phyloP scores from a whole-genome alignment of 2,329 filamentous ascomycete genomes.

The Paecilomyces dactylethromorphus region DNA sequence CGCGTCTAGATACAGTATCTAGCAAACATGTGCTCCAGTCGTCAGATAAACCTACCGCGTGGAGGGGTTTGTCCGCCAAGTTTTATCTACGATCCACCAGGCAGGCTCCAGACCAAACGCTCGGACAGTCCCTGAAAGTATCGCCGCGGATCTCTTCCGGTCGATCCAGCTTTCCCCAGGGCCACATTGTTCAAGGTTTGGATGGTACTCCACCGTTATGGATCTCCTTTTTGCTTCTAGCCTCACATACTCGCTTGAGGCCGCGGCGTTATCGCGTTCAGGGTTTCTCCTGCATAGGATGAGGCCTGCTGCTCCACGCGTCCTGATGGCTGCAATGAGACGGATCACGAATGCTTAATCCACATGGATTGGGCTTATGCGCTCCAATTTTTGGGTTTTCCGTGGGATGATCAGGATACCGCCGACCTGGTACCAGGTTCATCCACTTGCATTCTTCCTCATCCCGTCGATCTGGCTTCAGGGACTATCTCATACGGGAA shows the following conservation, averaged over 20 bases:
- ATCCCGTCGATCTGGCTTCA: background rate
- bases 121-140: conserved; percentile 11
- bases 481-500: background rate
- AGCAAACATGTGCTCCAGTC: background rate
- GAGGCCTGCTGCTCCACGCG: background rate
- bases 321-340: background rate
- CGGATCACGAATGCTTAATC: background rate
- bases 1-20: background rate
- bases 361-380: background rate
- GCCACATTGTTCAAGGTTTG: background rate
- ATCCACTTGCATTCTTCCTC: background rate
- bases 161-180: background rate
- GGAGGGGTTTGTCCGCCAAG: background rate
- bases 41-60: background rate
- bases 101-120: conserved; percentile 7
- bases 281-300: background rate
- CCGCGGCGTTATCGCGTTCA: background rate
- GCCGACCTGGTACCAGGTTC: background rate
- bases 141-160: conserved; percentile 9
- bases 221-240: background rate
- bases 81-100: background rate
- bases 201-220: background rate
- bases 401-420: background rate
- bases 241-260: background rate
- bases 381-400: background rate